A percentile compares a stretch with the other conserved stretches of the same genome.
These are phyloP conservation scores for Leishmania amazonensis DNA, from an alignment of 208 protist species.

Conservation along the genomic window DNA sequence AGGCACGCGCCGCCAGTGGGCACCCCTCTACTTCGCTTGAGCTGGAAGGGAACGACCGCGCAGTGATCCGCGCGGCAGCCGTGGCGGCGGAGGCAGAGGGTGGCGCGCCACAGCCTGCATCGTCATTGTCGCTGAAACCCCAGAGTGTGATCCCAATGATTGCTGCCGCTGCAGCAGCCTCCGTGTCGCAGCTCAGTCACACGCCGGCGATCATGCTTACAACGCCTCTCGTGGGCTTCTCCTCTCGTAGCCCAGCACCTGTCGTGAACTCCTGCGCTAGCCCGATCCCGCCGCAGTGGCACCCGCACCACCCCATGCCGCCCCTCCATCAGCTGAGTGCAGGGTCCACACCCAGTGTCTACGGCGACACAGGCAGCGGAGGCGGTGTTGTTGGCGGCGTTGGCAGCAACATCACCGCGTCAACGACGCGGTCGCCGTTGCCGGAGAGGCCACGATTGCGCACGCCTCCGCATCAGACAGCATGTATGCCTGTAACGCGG, in stretches of 20 bases:
- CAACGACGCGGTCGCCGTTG: not conserved
- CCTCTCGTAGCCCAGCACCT: conserved; percentile 9
- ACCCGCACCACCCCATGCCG: not conserved
- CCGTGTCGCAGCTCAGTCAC: not conserved
- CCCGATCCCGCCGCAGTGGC: not conserved
- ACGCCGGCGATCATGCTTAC: not conserved
- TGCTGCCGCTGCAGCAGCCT: not conserved
- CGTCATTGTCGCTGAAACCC: not conserved
- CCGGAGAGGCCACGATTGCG: not conserved
- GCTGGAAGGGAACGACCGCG: not conserved
- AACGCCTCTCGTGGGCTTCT: not conserved
- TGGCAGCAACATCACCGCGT: not conserved
- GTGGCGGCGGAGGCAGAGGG: not conserved
- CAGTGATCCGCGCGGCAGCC: not conserved
- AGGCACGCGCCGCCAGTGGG: not conserved
- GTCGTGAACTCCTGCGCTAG: not conserved
- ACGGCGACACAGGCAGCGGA: not conserved
- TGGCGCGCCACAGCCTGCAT: not conserved
- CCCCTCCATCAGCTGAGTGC: conserved; percentile 2
- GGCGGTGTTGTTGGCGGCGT: not conserved
- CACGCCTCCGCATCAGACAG: not conserved
- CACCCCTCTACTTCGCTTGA: not conserved
- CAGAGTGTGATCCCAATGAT: not conserved
- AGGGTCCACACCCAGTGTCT: not conserved
- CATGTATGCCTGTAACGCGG: not conserved